Base-by-base conservation (phyloP, 768 basidiomycete genomes). In the Tricholoma flavovirens region DNA sequence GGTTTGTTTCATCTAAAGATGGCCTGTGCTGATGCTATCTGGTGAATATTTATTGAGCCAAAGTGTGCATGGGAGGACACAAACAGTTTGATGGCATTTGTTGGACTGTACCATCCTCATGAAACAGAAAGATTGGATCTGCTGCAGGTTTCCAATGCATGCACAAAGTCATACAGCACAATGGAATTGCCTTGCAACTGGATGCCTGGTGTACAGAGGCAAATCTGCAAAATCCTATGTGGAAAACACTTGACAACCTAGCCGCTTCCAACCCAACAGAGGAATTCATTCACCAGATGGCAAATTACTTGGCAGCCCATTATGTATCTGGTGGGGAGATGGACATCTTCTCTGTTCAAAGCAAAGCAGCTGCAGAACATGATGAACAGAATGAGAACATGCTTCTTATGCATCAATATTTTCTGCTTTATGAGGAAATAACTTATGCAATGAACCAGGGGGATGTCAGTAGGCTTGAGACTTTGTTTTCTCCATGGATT, bases 401-500 rank as follows among this genome's bases (percentile, higher is more conserved):
- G 0, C 32, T 71, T 8, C 56, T 75, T 0, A 32, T 62, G 2
- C 63, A 75, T n/a, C 56, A 73, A 22, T 71, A 73, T 26, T 60
- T 72, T 2, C 46, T 75, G 0, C 65, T 77, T 0, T 78, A 79
- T 48, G 69, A 74, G 26, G 75, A 77, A 35, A 50, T 75, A 1
- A 58, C 63, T 0, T 64, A 70, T 59, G 63, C 65, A 0, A 50
- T 63, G 35, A 56, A 56, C 59, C 11, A 49, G 8, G 60, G 60
- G 3, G 60, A 61, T 49, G 55, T 61, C 11, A 57, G 57, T 0
- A 15, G 57, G 15, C 32, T 58, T n/a, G 60, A 61, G 55, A 21
- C 38, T 14, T 52, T 43, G 14, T 60, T 57, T 35, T 21, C 55
- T 11, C 56, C 45, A 11, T 60, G 59, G 59, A 55, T 55, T 12